These are phyloP conservation scores for Cyberlindnera subsufficiens DNA, from an alignment of 805 yeast genomes.

Conservation along the genomic window DNA sequence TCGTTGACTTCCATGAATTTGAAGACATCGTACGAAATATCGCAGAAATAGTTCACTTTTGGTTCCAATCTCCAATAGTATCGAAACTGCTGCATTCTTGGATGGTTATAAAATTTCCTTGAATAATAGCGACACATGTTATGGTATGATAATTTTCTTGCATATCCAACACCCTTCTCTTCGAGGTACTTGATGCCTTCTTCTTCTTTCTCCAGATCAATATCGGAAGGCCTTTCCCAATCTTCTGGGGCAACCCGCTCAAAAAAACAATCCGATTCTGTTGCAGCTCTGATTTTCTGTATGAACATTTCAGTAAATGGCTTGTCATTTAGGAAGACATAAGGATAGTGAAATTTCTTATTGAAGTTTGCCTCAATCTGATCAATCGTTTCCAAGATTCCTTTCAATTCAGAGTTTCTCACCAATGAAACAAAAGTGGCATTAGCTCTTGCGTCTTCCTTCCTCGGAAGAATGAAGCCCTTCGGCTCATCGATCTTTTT, in stretches of 20 bases:
- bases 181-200: constrained; percentile 35
- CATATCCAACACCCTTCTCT: constrained; percentile 49
- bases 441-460: constrained; percentile 37
- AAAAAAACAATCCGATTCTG: constrained; percentile 39
- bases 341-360: constrained; percentile 68
- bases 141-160: constrained; percentile 59
- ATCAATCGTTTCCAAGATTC: constrained; percentile 45
- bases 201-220: constrained; percentile 40
- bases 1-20: constrained; percentile 61
- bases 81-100: constrained; percentile 59
- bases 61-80: constrained; percentile 97
- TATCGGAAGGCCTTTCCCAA: constrained; percentile 58
- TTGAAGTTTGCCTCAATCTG: constrained; percentile 65
- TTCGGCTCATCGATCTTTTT: constrained; percentile 25
- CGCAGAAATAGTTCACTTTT: constrained; percentile 57
- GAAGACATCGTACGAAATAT: constrained; percentile 71
- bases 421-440: constrained; percentile 74
- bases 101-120: constrained; percentile 78
- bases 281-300: constrained; percentile 31
- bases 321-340: constrained; percentile 70
- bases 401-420: constrained; percentile 54
- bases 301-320: constrained; percentile 59
- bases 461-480: constrained; percentile 11
- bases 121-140: constrained; percentile 87
- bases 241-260: constrained; percentile 35